Evolutionary conservation across 1,284 basidiomycete genomes (phyloP).

Genomic region (Lentinus polychrous): DNA sequence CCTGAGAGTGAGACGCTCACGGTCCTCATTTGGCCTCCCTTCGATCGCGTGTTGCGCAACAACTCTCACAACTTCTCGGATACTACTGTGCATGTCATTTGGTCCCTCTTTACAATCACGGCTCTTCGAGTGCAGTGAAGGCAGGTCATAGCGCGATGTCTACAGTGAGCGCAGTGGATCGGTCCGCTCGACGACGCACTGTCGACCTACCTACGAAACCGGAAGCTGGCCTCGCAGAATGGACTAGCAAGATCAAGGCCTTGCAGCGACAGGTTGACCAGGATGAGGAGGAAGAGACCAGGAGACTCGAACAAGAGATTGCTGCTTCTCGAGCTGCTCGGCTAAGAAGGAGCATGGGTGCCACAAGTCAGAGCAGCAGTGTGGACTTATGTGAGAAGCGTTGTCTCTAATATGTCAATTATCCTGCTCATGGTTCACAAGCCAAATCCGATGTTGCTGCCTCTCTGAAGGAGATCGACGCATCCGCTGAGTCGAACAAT

Average conservation of each 20-base stretch:
- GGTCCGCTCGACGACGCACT: conserved; percentile 27
- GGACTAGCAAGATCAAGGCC: conserved; percentile 72
- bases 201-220: conserved; percentile 35
- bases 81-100: too few relatives aligned
- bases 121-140: too few relatives aligned
- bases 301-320: conserved; percentile 70
- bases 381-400: conserved; percentile 37
- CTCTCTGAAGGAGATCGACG: conserved; percentile 20
- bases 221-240: conserved; percentile 66
- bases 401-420: not conserved
- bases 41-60: too few relatives aligned
- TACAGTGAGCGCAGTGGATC: conserved; percentile 9
- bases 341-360: conserved; percentile 48
- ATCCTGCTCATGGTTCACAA: conserved; percentile 5
- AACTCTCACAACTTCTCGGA: too few relatives aligned
- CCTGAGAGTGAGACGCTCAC: too few relatives aligned
- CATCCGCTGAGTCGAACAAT: conserved; percentile 25
- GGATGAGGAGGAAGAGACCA: conserved; percentile 70
- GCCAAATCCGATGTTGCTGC: conserved; percentile 17
- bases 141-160: not conserved
- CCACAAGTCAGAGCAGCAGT: conserved; percentile 33
- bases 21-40: too few relatives aligned
- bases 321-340: conserved; percentile 61
- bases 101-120: too few relatives aligned
- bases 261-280: conserved; percentile 73